phyloP scores from a whole-genome alignment of 805 yeast species.

The Candida parachauliodes region DNA sequence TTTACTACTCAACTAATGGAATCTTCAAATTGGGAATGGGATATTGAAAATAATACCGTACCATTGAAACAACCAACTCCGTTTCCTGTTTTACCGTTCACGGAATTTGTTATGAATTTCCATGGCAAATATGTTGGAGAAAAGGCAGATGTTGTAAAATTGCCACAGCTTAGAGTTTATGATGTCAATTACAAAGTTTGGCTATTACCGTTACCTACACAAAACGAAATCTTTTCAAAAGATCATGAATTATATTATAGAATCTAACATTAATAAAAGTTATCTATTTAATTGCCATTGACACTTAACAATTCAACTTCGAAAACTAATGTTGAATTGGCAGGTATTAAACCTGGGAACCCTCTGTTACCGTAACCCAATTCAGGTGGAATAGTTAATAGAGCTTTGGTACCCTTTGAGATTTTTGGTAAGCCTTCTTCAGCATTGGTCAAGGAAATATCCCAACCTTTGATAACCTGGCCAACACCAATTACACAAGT shows the following conservation, averaged over 20 bases:
- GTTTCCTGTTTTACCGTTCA: constrained; percentile 61
- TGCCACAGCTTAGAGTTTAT: constrained; percentile 64
- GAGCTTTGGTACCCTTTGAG: constrained; percentile 90
- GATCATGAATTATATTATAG: constrained; percentile 11
- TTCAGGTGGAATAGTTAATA: constrained; percentile 86
- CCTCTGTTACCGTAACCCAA: constrained; percentile 95
- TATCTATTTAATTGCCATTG: constrained; percentile 14
- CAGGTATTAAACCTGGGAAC: constrained; percentile 95
- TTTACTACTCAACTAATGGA: constrained; percentile 49
- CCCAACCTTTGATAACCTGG: constrained; percentile 74
- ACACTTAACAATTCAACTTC: constrained; percentile 71
- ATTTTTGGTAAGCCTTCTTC: constrained; percentile 85
- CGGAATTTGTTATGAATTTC: constrained; percentile 43
- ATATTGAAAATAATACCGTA: constrained; percentile 20
- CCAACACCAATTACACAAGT: constrained; percentile 93
- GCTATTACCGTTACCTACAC: constrained; percentile 40
- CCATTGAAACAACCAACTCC: constrained; percentile 26
- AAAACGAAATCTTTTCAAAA: constrained; percentile 15
- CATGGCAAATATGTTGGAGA: constrained; percentile 10
- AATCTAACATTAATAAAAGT: neutral
- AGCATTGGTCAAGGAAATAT: constrained; percentile 10
- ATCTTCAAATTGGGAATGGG: constrained; percentile 23
- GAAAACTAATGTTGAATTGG: constrained; percentile 87
- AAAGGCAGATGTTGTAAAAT: constrained; percentile 16
- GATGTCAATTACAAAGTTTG: constrained; percentile 67